These are phyloP conservation scores for Tetradesmus obliquus DNA, from an alignment of 139 green algal genomes.

Conservation along the genomic window DNA sequence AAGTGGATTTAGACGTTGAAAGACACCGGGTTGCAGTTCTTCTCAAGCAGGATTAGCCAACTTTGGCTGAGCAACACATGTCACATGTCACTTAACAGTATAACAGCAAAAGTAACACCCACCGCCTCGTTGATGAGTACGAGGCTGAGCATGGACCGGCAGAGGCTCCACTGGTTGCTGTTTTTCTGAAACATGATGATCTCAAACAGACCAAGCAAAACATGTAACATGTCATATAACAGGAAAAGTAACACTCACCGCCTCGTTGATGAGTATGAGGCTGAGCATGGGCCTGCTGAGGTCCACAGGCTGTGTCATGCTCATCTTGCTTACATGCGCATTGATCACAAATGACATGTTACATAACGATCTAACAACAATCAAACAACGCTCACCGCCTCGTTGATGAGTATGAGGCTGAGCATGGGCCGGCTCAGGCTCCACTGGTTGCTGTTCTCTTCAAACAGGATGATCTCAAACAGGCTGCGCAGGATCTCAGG, in stretches of 20 bases:
- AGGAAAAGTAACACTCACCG: slow-evolving; percentile 58
- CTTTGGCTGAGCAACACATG: neutral
- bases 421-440: slow-evolving; percentile 96
- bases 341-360: neutral
- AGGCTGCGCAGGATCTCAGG: slow-evolving; percentile 81
- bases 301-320: slow-evolving; percentile 90
- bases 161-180: slow-evolving; percentile 97
- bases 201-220: slow-evolving; percentile 85
- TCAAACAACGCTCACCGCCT: slow-evolving; percentile 69
- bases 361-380: neutral
- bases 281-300: slow-evolving; percentile 95
- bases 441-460: slow-evolving; percentile 99
- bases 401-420: slow-evolving; percentile 95
- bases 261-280: slow-evolving; percentile 96
- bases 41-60: neutral
- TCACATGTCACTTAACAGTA: neutral
- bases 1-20: too few relatives aligned
- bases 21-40: slow-evolving; percentile 28
- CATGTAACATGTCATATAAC: neutral
- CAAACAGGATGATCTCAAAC: slow-evolving; percentile 98
- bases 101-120: slow-evolving; percentile 46
- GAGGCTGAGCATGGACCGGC: slow-evolving; percentile 94
- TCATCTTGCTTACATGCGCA: neutral
- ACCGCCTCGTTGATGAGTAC: slow-evolving; percentile 94
- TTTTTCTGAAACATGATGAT: slow-evolving; percentile 98